Base-by-base conservation (phyloP, 2,329 filamentous ascomycete genomes). In the Epichloe brachyelytri region DNA sequence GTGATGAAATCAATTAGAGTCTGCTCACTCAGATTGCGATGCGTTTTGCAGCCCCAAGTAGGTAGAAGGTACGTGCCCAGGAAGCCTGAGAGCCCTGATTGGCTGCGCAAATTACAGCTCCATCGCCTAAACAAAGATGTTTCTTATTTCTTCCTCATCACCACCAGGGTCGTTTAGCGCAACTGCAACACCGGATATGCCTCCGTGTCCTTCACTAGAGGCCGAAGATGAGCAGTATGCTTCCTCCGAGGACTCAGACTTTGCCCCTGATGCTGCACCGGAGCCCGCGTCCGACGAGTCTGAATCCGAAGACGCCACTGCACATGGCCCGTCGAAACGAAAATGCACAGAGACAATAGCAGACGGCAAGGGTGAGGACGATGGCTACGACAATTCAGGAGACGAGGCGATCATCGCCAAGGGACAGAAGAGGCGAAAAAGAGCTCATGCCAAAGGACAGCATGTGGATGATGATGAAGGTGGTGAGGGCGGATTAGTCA, bases 191-290 rank as follows among this genome's bases (percentile, higher is more conserved):
- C 41, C 41, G n/a, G 67, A 55, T 49, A 78, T 78, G 75, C 58
- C 68, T 12, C 59, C 66, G 46, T 71, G 73, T 46, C 63, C 66
- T 19, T 56, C 64, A 51, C 61, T 62, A 46, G 68, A 73, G 48
- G 73, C 75, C 17, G 72, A 75, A 20, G 74, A 79, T 34, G 76
- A 78, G 53, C 70, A 79, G 53, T 87, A 87, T 59, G 78, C 74
- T 15, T 86, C 83, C 2, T 82, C 83, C 3, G 80, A 87, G 57
- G 85, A 88, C 62, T 85, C 83, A 10, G 83, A 88, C 61, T 88
- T 88, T 55, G 77, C 81, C 22, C 79, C 78, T n/a, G 80, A 80
- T 44, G 71, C 72, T 17, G 73, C 62, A 30, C 61, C 66, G n/a
- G 71, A 71, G 34, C 73, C 69, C 15, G 71, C 66, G 14, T 74